Percentiles rank a stretch among this genome's conserved stretches.
These are phyloP conservation scores for Botryotinia convoluta DNA, from an alignment of 2,329 filamentous ascomycete genomes.

Conservation along the genomic window DNA sequence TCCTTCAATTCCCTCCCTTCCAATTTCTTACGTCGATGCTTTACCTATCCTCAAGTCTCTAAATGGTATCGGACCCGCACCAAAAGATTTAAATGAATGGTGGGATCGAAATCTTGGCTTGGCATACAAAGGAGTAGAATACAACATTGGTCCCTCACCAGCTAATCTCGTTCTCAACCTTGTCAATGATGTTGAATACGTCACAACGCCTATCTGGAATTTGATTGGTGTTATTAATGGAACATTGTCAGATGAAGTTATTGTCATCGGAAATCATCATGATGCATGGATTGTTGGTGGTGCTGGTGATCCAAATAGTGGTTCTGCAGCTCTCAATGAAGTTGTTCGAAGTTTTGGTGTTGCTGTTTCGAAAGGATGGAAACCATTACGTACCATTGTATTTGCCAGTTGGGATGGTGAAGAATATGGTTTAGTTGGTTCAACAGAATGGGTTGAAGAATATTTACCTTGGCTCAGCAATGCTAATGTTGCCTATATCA, in stretches of 20 bases:
- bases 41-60: conserved; percentile 84
- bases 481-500: conserved; percentile 71
- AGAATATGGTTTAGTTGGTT: conserved; percentile 78
- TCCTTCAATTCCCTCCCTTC: conserved; percentile 84
- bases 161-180: conserved; percentile 68
- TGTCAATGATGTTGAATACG: conserved; percentile 77
- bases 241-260: conserved; percentile 79
- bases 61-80: conserved; percentile 81
- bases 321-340: conserved; percentile 76
- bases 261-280: conserved; percentile 88
- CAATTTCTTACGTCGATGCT: conserved; percentile 84
- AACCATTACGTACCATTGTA: conserved; percentile 83
- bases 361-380: conserved; percentile 73
- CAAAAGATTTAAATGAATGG: conserved; percentile 68
- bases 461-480: conserved; percentile 71
- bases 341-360: conserved; percentile 72
- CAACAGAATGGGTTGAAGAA: conserved; percentile 85
- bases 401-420: conserved; percentile 75
- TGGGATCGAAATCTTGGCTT: conserved; percentile 62
- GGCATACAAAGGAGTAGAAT: conserved; percentile 63
- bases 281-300: conserved; percentile 90
- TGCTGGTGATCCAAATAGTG: conserved; percentile 78
- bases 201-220: conserved; percentile 81
- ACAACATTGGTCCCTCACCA: conserved; percentile 68
- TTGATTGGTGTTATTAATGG: conserved; percentile 92